phyloP scores from a whole-genome alignment of 805 yeast species.

The Candida railenensis region DNA sequence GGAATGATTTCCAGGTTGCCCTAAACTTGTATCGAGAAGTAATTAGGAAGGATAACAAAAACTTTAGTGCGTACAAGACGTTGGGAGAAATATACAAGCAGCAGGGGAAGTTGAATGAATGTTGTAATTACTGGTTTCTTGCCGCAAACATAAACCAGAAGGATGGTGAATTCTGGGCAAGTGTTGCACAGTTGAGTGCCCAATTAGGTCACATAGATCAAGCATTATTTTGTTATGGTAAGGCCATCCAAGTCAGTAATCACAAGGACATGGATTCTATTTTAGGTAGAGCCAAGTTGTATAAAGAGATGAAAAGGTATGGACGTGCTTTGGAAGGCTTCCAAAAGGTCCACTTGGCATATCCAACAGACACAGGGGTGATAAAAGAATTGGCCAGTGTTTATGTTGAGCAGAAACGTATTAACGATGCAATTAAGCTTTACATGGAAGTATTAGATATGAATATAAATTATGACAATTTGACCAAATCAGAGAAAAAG shows the following conservation, averaged over 20 bases:
- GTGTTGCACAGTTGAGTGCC: constrained; percentile 66
- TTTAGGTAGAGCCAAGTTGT: constrained; percentile 64
- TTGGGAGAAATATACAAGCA: constrained; percentile 78
- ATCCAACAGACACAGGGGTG: constrained; percentile 60
- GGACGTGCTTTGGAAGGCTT: constrained; percentile 76
- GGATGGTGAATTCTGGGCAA: constrained; percentile 77
- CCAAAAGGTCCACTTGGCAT: constrained; percentile 50
- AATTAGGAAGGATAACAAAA: constrained; percentile 71
- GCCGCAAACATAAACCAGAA: constrained; percentile 77
- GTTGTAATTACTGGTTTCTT: constrained; percentile 78
- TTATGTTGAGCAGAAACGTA: constrained; percentile 56
- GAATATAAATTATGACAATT: constrained; percentile 43
- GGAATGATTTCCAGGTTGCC: constrained; percentile 59
- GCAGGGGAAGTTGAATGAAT: constrained; percentile 64
- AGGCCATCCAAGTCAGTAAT: constrained; percentile 20
- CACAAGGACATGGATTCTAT: constrained; percentile 45
- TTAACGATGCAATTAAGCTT: constrained; percentile 71
- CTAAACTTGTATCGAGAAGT: constrained; percentile 63
- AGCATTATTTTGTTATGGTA: constrained; percentile 73
- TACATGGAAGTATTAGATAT: constrained; percentile 63
- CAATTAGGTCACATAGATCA: constrained; percentile 70
- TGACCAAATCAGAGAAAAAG: constrained; percentile 13
- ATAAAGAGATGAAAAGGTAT: constrained; percentile 61
- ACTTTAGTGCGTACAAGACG: constrained; percentile 82
- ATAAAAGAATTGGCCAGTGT: constrained; percentile 56